Percentiles rank a stretch among this genome's conserved stretches.
Evolutionary conservation across 2,329 filamentous ascomycete genomes (phyloP).

Genomic region (Rhytidhysteron rufulum): DNA sequence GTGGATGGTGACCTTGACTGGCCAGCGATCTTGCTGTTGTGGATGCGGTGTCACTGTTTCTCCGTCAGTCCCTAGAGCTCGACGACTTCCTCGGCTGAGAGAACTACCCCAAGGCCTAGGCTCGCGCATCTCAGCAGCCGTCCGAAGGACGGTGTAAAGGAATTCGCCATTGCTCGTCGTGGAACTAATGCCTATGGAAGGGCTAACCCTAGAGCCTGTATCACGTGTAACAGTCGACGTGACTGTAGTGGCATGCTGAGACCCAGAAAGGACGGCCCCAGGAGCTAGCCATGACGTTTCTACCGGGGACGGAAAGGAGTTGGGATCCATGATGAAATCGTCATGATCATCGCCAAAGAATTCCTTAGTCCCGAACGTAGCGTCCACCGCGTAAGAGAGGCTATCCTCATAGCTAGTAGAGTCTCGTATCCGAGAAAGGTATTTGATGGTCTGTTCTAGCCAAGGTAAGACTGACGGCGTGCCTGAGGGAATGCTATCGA

Average conservation of each 20-base stretch:
- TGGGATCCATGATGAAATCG: slow-evolving; percentile 57
- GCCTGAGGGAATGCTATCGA: slow-evolving; percentile 19
- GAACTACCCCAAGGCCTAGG: slow-evolving; percentile 39
- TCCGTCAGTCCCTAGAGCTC: slow-evolving; percentile 9
- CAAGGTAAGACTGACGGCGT: slow-evolving; percentile 28
- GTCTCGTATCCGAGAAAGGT: slow-evolving; percentile 56
- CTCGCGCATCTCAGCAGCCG: too few relatives aligned
- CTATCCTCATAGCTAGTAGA: slow-evolving; percentile 53
- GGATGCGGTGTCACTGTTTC: slow-evolving; percentile 16
- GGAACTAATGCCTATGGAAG: slow-evolving; percentile 20
- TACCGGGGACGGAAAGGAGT: slow-evolving; percentile 47
- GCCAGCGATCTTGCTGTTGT: slow-evolving; percentile 57
- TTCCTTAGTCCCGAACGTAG: slow-evolving; percentile 51
- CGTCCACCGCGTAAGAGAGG: slow-evolving; percentile 50
- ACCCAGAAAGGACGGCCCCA: slow-evolving; percentile 59
- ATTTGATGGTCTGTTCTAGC: slow-evolving; percentile 58
- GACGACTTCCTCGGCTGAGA: slow-evolving; percentile 24
- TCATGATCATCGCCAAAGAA: slow-evolving; percentile 50
- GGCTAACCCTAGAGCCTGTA: slow-evolving; percentile 6
- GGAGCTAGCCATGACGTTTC: slow-evolving; percentile 60
- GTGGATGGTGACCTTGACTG: slow-evolving; percentile 64
- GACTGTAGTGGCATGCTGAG: slow-evolving; percentile 53
- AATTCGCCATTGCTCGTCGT: slow-evolving; percentile 20
- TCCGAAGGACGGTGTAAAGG: slow-evolving; percentile 20
- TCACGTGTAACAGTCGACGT: slow-evolving; percentile 18